Evolutionary conservation across 345 rosid genomes (phyloP), one percentile per base, ranked within the genome.

Genomic region (Populus deltoides): DNA sequence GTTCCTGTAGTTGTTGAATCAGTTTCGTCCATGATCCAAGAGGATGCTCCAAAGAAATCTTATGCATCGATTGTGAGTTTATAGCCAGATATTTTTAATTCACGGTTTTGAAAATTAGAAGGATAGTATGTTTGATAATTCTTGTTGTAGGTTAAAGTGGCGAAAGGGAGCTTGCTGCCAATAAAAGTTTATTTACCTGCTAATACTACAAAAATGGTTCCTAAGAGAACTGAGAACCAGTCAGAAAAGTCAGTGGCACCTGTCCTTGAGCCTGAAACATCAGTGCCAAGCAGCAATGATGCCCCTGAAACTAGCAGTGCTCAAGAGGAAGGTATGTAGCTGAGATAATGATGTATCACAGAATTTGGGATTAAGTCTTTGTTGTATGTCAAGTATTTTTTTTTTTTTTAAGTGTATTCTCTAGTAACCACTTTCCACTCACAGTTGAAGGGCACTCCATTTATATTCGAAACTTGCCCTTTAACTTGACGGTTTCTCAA

Each of bases 41-140:
- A 77, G 24, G 81, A 81, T 45, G 55, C 31, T 27, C 78, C 80
- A 62, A 81, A 81, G 67, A 81, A 77, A 77, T 81, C 84, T 6
- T 81, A 81, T 73, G 84, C 84, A 77, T 81, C 81, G 49, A 81
- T 81, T 68, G 84, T 81, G 75, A 73, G 84, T 77, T 45, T 72
- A 59, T 72, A 27, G 59, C 69, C 43, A 27, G 49, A 61, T 3
- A 29, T 59, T 68, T 47, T 22, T 8, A 8, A 24, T 76, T n/a
- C 27, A 57, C 41, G 55, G 8, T 66, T 73, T 77, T 13, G 38
- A 41, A 35, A 10, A 12, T 27, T 77, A 51, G 33, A 36, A 63
- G 27, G 25, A 66, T 29, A 63, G 38, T 67, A 70, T 49, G 15
- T 68, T 68, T 22, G 22, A 47, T 35, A 20, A 65, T 68, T 69